Conservation (phyloP, 768 basidiomycete species). For the Mycena leptocephala region DNA sequence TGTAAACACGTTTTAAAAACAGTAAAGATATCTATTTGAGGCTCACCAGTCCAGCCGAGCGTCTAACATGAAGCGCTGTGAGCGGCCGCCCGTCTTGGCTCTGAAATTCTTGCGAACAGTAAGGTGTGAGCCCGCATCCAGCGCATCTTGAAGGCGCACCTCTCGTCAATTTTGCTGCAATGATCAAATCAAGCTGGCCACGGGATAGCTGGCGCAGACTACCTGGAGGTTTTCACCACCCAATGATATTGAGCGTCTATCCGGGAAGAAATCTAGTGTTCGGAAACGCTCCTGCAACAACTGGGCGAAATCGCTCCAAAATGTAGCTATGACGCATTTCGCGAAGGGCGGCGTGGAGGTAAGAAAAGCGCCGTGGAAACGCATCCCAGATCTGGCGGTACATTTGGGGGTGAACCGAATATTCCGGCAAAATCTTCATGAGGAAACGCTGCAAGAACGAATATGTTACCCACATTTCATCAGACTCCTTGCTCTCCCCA, state of each 20-base stretch:
- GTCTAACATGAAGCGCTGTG: neutral
- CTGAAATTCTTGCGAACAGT: neutral
- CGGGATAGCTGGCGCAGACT: neutral
- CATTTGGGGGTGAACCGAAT: neutral
- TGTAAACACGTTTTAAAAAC: neutral
- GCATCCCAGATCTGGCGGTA: neutral
- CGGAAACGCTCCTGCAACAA: neutral
- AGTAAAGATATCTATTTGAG: neutral
- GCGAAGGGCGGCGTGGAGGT: neutral
- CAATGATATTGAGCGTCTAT: neutral
- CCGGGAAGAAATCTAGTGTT: neutral
- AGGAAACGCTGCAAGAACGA: neutral
- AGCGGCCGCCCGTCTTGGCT: neutral
- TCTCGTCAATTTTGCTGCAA: neutral
- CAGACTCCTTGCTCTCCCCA: neutral
- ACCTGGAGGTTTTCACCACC: neutral
- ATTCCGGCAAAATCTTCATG: neutral
- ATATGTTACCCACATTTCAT: neutral
- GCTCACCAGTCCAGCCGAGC: neutral
- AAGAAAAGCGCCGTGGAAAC: neutral
- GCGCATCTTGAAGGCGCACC: neutral
- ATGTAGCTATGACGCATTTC: neutral
- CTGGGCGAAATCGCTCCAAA: neutral
- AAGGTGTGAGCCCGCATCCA: neutral
- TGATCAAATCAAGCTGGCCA: neutral